Evolutionary conservation across 2,329 filamentous ascomycete genomes (phyloP), one percentile per base, ranked within the genome.

Genomic region (Ophiostoma sp.): DNA sequence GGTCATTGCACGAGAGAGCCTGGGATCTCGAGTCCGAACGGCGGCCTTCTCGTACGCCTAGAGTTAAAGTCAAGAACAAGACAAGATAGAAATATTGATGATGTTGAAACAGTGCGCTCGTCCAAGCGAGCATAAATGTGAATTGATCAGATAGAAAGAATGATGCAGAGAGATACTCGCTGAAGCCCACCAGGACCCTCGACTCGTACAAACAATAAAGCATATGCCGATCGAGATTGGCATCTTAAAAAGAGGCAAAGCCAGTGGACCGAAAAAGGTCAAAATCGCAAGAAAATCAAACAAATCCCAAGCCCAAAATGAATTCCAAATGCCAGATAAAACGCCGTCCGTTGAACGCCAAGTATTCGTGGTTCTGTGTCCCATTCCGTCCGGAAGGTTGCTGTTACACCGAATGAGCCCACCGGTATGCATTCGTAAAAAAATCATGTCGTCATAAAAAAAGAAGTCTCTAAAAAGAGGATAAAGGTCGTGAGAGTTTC

Each of bases 391-490:
- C 5, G 8, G 36, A 22, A 22, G 68, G 42, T 55, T 2, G 45
- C 12, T 36, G 28, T 45, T 25, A 28, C 25, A 63, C 50, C 70
- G 17, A 28, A 59, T 68, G 45, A 70, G 50, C 25, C 63, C 33
- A 22, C 31, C 72, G 19, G 64, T 50, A 75, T 75, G 74, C 74
- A 39, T 28, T 70, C 69, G 36, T 70, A 19, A 74, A 70, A 36
- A 17, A n/a, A 63, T 75, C 72, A 19, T 72, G 64, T 72, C 72
- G 33, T 75, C 73, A n/a, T 71, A 22, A 71, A 71, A 22, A 61
- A 12, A 57, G n/a, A 70, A 31, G 50, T 33, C n/a, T 42, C 17
- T 19, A 12, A 12, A 55, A 68, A 75, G n/a, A 42, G 45, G 8
- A 33, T 28, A 19, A 48, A 36, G 42, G 45, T 45, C 68, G 25